Evolutionary conservation across 192 early-diverging fungal genomes (phyloP), one percentile per base, ranked within the genome.

Genomic region (Gonapodya prolifera): DNA sequence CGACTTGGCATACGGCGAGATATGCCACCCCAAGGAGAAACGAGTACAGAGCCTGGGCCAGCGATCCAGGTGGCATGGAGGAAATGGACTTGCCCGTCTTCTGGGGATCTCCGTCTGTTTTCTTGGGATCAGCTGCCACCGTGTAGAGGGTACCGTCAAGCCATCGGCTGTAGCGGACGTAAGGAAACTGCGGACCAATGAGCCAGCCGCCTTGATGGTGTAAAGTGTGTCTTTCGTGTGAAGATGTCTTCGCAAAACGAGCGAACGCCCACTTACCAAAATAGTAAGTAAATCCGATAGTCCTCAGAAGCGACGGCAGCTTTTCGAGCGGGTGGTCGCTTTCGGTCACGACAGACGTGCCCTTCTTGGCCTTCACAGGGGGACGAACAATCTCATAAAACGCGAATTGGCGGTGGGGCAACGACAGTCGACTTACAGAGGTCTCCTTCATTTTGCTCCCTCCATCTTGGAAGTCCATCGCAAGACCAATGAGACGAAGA

Each of bases 181-280:
- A 90, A 73, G 87, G 88, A 79, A 88, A 90, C 78, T 90, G 89
- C 69, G 89, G 87, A 8, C 89, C 89, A 69, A 88, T 81, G 33
- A 90, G 77, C 78, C 87, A 90, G 0, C 83, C 83, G 73, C 85
- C 82, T n/a, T n/a, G n/a, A n/a, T n/a, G n/a, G n/a, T n/a, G n/a
- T n/a, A n/a, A n/a, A n/a, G n/a, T n/a, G n/a, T n/a, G n/a, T n/a
- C n/a, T n/a, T n/a, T n/a, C n/a, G n/a, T n/a, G n/a, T n/a, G n/a
- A n/a, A n/a, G n/a, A n/a, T n/a, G n/a, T n/a, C n/a, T n/a, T n/a
- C n/a, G n/a, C n/a, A n/a, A n/a, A n/a, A n/a, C n/a, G n/a, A n/a
- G n/a, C n/a, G n/a, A n/a, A n/a, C n/a, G n/a, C n/a, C n/a, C n/a
- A n/a, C n/a, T n/a, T n/a, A n/a, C n/a, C n/a, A 30, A 85, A 85